Base-by-base conservation (phyloP, 305 asterid species). In the Andrographis paniculata region DNA sequence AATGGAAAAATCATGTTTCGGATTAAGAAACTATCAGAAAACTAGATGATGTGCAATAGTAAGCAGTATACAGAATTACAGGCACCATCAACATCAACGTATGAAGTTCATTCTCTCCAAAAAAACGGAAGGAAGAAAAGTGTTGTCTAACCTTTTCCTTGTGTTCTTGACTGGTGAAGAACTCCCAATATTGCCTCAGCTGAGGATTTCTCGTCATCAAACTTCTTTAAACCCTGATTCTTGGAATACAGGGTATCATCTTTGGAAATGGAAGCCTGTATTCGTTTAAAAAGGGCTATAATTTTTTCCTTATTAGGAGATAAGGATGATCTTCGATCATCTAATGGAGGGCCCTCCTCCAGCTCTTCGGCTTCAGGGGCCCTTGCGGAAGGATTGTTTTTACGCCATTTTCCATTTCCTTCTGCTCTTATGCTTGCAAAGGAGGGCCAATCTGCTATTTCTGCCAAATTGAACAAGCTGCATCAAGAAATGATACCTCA, bases 391-490 rank as follows among this genome's bases (percentile, higher is more conserved):
- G 55, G 43, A 45, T 23, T 55, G 45, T 56, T 65, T 20, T 54
- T 53, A 48, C 51, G 53, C 41, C 52, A 56, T 1, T 64, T 50
- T 58, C 59, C 57, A 55, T 48, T 58, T 35, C 80, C 78, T 49
- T 69, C 74, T 37, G 79, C 73, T 55, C 71, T 59, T 56, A 55
- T 33, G 63, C 71, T 60, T 37, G 45, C 57, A 52, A 61, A 53
- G 6, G 53, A 50, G 45, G 59, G 42, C 27, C 71, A 68, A 60
- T 63, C 50, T 38, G 71, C 64, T 59, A 65, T 62, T 74, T 77
- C 94, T 84, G 94, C 79, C 88, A 84, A 73, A 84, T 80, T 80
- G 66, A 84, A 84, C 79, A 84, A 73, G 92, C 92, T 84, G 92
- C 92, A 80, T 77, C 87, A 83, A 75, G 65, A 79, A 60, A 68